Base-by-base conservation (phyloP, 352 stramenopile genomes). In the Pythium monospermum region DNA sequence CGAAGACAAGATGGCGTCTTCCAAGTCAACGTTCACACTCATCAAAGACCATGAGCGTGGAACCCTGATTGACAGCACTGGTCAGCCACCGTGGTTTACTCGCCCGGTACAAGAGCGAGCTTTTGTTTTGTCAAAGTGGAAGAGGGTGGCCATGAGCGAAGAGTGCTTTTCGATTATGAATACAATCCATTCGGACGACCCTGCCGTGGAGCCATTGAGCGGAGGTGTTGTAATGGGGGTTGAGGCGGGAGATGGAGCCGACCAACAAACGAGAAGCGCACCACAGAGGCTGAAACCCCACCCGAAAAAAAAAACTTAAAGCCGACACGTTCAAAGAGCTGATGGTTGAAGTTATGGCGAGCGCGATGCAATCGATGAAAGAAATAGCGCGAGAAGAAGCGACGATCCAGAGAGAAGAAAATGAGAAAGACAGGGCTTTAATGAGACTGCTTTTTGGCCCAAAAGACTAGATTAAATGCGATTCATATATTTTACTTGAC, bases 1-100 rank as follows among this genome's bases (percentile, higher is more conserved):
- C 27, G 37, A 44, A 15, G 37, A 44, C 19, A 44, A 44, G 37
- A 27, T 44, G 37, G 37, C 6, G 37, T 44, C 37, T n/a, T 8
- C 21, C 18, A n/a, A 21, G 8, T 44, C 37, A 13, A 44, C 37
- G 15, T 44, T 28, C 19, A 13, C 21, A 6, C 15, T 44, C 12
- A 44, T 44, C 37, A 26, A 19, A 15, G 37, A 44, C 37, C 19
- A 44, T 21, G 21, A 44, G 15, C 37, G 37, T 26, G 37, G 37
- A 6, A 27, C 37, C 12, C 37, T 44, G 4, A 6, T 19, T 15
- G 35, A n/a, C n/a, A 41, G 35, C n/a, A 41, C 35, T 10, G 35
- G 35, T 8, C 35, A 41, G 19, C 37, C 37, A 21, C 12, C 15
- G 4, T 44, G 37, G 37, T 44, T 44, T 26, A 11, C 15, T 13